Conservation (phyloP, 2,329 filamentous ascomycete species). For the Pestalotiopsis sp. region DNA sequence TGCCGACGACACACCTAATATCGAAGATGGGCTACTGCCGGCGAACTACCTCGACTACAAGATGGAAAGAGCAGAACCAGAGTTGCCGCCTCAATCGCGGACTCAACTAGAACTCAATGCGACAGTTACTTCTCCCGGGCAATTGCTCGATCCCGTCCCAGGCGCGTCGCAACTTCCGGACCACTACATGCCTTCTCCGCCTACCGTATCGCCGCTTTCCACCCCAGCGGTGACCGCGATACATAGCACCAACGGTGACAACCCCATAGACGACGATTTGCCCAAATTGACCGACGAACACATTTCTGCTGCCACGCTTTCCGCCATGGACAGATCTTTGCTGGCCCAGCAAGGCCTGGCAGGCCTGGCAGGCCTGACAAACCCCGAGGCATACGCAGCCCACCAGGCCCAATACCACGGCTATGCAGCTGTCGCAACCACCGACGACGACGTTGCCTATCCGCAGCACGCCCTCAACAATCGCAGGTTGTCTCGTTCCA, state of each 20-base stretch:
- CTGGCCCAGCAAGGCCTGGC: not conserved
- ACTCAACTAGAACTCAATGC: slow-evolving; percentile 20
- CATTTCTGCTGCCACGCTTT: not conserved
- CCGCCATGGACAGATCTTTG: not conserved
- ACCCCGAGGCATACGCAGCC: not conserved
- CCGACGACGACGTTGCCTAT: slow-evolving; percentile 30
- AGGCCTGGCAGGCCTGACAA: not conserved
- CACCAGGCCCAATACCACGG: slow-evolving; percentile 15
- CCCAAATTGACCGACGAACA: slow-evolving; percentile 20
- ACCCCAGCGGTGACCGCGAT: slow-evolving; percentile 32
- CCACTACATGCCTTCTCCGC: slow-evolving; percentile 32
- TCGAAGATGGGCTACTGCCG: not conserved
- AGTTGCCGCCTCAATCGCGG: slow-evolving; percentile 8
- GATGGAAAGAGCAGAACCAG: not conserved
- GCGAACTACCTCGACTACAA: not conserved
- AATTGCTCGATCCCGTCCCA: not conserved
- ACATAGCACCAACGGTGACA: slow-evolving; percentile 31
- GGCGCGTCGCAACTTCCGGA: slow-evolving; percentile 16
- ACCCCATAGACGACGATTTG: slow-evolving; percentile 26
- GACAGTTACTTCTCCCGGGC: slow-evolving; percentile 17
- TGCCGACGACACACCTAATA: slow-evolving; percentile 11
- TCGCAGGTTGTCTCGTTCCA: slow-evolving; percentile 13
- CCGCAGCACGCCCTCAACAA: slow-evolving; percentile 25
- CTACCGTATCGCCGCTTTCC: slow-evolving; percentile 37
- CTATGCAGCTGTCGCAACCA: slow-evolving; percentile 31